Conservation (phyloP, 805 yeast species). For the Candida germanica region DNA sequence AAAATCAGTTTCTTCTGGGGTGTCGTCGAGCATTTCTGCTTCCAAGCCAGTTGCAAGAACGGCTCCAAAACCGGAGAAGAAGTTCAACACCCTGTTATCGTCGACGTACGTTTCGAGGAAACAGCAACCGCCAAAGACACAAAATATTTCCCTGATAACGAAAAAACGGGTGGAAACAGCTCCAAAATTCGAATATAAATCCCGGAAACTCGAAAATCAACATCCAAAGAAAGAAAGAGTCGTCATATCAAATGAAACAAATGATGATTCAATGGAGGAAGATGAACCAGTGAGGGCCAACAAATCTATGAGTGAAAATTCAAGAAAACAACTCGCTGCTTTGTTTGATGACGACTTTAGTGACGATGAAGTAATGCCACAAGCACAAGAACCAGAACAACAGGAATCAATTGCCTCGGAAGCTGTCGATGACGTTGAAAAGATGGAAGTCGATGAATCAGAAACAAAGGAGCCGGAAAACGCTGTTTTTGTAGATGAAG, state of each 20-base stretch:
- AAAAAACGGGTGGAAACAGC: conserved; percentile 6
- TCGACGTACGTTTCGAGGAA: conserved; percentile 32
- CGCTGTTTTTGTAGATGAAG: conserved; percentile 1
- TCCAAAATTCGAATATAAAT: conserved; percentile 29
- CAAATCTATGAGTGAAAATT: conserved; percentile 1
- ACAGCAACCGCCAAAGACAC: conserved; percentile 10
- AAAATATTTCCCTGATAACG: conserved; percentile 6
- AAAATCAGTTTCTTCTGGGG: background rate
- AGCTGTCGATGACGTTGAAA: conserved; percentile 4
- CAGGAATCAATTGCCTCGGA: conserved; percentile 3
- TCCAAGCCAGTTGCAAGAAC: conserved; percentile 2
- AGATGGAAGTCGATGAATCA: conserved; percentile 7
- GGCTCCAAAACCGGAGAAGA: conserved; percentile 6
- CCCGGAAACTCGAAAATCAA: conserved; percentile 28
- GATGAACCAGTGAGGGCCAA: conserved; percentile 2
- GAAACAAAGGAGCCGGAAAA: background rate
- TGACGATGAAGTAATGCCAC: conserved; percentile 15
- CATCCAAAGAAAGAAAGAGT: conserved; percentile 29
- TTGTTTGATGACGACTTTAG: conserved; percentile 15
- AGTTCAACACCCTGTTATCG: conserved; percentile 14
- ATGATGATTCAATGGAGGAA: conserved; percentile 7
- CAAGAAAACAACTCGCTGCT: conserved; percentile 2
- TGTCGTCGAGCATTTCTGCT: background rate
- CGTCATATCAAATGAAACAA: conserved; percentile 8
- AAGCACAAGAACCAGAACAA: conserved; percentile 6